These are phyloP conservation scores for Ascoidea asiatica DNA, from an alignment of 805 yeast species.

Conservation along the genomic window DNA sequence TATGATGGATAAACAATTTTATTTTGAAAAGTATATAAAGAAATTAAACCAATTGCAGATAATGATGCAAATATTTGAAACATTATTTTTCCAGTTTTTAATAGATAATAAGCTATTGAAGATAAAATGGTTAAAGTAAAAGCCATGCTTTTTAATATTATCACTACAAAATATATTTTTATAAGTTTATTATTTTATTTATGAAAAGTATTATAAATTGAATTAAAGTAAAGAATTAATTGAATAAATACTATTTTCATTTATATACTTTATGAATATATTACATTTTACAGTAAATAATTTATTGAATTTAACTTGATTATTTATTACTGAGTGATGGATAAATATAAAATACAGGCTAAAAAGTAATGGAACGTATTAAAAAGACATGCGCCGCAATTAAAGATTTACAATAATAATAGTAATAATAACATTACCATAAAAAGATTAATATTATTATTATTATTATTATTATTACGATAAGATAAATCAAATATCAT, in stretches of 20 bases:
- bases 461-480: no score
- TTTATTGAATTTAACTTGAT: no score
- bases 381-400: not conserved
- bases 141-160: not conserved
- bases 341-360: not conserved
- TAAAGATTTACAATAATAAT: not conserved
- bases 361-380: not conserved
- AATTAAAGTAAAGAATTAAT: no score
- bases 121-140: not conserved
- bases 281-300: no score
- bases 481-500: no score
- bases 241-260: not conserved
- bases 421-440: not conserved
- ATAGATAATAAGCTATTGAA: not conserved
- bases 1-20: slow-evolving; percentile 72
- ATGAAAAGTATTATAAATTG: not conserved
- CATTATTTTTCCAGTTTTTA: slow-evolving; percentile 4
- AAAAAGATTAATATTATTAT: no score
- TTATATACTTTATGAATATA: no score
- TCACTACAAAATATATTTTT: not conserved
- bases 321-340: not conserved
- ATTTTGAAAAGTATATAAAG: slow-evolving; percentile 49
- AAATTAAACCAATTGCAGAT: slow-evolving; percentile 19
- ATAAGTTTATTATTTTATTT: no score
- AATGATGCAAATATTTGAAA: slow-evolving; percentile 5